These are phyloP conservation scores for Syncephalis fuscata DNA, from an alignment of 371 early-diverging fungal species.

Conservation along the genomic window DNA sequence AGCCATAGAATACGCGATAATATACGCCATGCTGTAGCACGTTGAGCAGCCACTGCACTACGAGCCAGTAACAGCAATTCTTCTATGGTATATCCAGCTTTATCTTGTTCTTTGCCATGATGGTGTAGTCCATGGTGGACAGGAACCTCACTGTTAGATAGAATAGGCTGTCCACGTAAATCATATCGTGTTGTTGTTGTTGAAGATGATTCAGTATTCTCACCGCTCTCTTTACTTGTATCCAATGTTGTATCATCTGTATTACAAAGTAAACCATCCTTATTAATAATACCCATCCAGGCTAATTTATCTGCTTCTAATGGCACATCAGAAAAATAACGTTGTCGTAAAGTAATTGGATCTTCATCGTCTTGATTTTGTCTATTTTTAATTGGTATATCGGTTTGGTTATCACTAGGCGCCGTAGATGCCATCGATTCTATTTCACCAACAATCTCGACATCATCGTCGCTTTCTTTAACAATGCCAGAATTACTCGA, in stretches of 20 bases:
- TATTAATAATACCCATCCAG: slow-evolving; percentile 33
- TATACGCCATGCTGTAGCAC: slow-evolving; percentile 47
- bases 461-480: too few relatives aligned
- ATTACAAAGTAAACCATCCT: slow-evolving; percentile 1
- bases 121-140: slow-evolving; percentile 63
- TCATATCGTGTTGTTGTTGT: slow-evolving; percentile 44
- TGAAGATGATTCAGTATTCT: slow-evolving; percentile 9
- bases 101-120: slow-evolving; percentile 69
- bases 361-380: slow-evolving; percentile 23
- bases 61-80: slow-evolving; percentile 67
- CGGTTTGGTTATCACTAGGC: too few relatives aligned
- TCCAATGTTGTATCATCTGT: slow-evolving; percentile 10
- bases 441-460: too few relatives aligned
- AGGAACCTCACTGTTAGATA: slow-evolving; percentile 27
- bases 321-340: slow-evolving; percentile 32
- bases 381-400: too few relatives aligned
- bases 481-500: too few relatives aligned
- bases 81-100: slow-evolving; percentile 72
- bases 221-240: slow-evolving; percentile 15
- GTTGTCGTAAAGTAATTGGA: slow-evolving; percentile 25
- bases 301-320: slow-evolving; percentile 45
- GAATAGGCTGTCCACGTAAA: slow-evolving; percentile 51
- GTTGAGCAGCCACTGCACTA: slow-evolving; percentile 69
- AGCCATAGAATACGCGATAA: slow-evolving; percentile 11
- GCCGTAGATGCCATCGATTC: too few relatives aligned